Evolutionary conservation across 108 stramenopile species (phyloP).

Genomic region (Skeletonema marinoi): DNA sequence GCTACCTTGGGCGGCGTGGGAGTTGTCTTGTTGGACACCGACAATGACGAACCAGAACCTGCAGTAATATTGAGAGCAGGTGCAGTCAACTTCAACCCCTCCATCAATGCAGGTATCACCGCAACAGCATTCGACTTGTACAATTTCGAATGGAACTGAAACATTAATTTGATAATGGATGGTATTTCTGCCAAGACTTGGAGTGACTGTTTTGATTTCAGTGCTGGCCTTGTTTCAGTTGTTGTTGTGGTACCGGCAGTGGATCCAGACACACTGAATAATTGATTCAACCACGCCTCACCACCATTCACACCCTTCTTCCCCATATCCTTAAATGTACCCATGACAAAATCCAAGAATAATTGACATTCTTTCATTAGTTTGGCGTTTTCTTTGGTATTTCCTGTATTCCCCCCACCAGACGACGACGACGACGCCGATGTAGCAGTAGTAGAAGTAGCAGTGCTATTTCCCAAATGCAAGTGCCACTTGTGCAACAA

Average conservation of each 20-base stretch:
- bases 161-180: background rate
- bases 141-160: background rate
- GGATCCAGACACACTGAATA: background rate
- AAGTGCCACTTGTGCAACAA: background rate
- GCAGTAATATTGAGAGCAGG: background rate
- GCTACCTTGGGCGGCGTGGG: background rate
- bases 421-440: background rate
- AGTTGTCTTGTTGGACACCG: background rate
- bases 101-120: background rate
- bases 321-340: background rate
- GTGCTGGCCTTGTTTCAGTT: background rate
- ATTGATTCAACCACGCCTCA: background rate
- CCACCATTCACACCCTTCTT: background rate
- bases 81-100: slow-evolving; percentile 1
- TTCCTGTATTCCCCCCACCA: background rate
- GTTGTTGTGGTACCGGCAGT: background rate
- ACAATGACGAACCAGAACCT: background rate
- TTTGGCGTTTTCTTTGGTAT: background rate
- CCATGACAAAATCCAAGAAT: background rate
- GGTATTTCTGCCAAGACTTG: background rate
- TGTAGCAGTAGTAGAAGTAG: background rate
- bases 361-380: background rate
- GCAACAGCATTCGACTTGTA: background rate
- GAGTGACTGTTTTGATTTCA: background rate
- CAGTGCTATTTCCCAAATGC: background rate